Percentiles rank a stretch among this genome's conserved stretches.
phyloP scores from a whole-genome alignment of 805 yeast species.

The Metschnikowia noctiluminum region DNA sequence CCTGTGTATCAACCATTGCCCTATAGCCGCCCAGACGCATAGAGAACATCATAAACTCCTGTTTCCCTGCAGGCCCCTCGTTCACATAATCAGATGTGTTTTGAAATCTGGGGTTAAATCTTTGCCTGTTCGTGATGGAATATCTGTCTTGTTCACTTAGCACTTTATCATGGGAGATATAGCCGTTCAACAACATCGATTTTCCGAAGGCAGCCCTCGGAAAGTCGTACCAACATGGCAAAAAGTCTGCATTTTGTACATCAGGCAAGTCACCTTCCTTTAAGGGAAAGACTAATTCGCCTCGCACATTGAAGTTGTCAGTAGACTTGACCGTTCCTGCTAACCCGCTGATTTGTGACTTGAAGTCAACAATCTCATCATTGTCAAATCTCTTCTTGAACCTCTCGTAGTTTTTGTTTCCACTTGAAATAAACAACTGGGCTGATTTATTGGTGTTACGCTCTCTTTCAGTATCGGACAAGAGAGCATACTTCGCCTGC shows the following conservation, averaged over 20 bases:
- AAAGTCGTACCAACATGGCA: constrained; percentile 52
- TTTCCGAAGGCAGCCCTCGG: constrained; percentile 64
- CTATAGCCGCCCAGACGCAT: constrained; percentile 42
- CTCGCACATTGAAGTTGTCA: constrained; percentile 34
- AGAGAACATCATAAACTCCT: constrained; percentile 27
- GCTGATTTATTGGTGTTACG: constrained; percentile 74
- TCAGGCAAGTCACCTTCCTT: constrained; percentile 45
- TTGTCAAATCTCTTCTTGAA: constrained; percentile 36
- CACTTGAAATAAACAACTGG: constrained; percentile 62
- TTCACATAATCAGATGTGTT: constrained; percentile 32
- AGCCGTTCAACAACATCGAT: constrained; percentile 82
- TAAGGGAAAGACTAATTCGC: constrained; percentile 44
- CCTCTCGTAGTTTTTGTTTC: constrained; percentile 48
- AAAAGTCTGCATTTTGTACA: constrained; percentile 37
- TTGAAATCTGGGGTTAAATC: constrained; percentile 14
- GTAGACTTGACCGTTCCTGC: constrained; percentile 51
- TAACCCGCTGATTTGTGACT: constrained; percentile 50
- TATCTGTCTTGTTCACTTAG: constrained; percentile 70
- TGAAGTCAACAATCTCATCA: constrained; percentile 39
- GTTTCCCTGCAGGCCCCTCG: constrained; percentile 38
- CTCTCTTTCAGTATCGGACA: constrained; percentile 63
- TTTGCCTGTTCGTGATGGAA: constrained; percentile 47
- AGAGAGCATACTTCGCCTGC: constrained; percentile 53
- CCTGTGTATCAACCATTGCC: constrained; percentile 19
- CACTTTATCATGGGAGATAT: constrained; percentile 56